phyloP scores from a whole-genome alignment of 2,329 filamentous ascomycete species.

The Calonectria pteridis region DNA sequence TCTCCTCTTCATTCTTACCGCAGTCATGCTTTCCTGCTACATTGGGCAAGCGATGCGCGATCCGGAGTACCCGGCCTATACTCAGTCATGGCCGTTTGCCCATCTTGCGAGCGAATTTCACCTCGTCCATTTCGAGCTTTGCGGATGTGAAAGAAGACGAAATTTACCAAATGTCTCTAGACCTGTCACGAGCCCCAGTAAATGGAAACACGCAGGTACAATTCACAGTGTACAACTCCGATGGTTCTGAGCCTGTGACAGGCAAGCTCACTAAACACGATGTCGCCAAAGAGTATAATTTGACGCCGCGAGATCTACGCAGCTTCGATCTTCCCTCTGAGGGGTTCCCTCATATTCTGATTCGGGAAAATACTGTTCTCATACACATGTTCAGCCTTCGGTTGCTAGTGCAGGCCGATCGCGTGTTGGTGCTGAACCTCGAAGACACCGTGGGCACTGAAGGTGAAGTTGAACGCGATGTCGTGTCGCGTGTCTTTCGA shows the following conservation, averaged over 20 bases:
- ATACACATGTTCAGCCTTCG: conserved; percentile 10
- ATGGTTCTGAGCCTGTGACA: neutral
- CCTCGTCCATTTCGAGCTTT: neutral
- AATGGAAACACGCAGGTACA: neutral
- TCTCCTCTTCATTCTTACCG: neutral
- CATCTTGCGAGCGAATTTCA: neutral
- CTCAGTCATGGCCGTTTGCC: neutral
- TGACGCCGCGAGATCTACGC: neutral
- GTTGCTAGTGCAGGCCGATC: neutral
- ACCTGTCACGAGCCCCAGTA: neutral
- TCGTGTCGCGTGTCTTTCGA: neutral
- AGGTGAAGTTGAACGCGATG: neutral
- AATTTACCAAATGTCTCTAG: neutral
- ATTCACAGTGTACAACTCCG: neutral
- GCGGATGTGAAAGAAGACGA: neutral
- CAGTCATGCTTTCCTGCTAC: no score
- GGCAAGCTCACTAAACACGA: conserved; percentile 7
- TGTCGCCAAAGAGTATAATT: neutral
- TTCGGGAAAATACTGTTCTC: neutral
- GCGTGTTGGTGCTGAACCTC: neutral
- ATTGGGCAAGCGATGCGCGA: neutral
- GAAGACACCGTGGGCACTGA: conserved; percentile 1
- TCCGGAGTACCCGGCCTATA: neutral
- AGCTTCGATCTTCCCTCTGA: conserved; percentile 2
- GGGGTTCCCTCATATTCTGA: conserved; percentile 4